phyloP scores from a whole-genome alignment of 23 red algal genomes.

The Cyanidioschyzon merolae region DNA sequence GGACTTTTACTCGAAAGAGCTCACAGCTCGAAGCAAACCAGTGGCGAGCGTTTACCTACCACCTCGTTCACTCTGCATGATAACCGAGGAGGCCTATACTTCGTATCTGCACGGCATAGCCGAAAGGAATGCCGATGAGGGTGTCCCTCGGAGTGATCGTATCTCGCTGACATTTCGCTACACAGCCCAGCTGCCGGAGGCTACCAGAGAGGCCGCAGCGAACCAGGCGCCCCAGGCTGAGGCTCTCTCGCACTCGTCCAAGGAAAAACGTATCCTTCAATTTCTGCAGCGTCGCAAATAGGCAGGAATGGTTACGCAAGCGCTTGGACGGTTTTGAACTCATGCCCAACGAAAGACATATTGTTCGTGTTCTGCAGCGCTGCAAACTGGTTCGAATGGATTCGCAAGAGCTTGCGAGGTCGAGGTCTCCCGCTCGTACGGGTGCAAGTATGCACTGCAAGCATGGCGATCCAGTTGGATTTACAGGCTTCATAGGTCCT shows the following conservation, averaged over 20 bases:
- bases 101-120: conserved; percentile 63
- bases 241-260: not conserved
- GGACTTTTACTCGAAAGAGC: conserved; percentile 33
- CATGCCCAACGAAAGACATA: too few relatives aligned
- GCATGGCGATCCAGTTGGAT: too few relatives aligned
- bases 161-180: conserved; percentile 7
- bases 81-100: conserved; percentile 35
- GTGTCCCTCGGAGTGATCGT: not conserved
- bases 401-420: too few relatives aligned
- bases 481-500: too few relatives aligned
- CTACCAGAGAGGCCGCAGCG: too few relatives aligned
- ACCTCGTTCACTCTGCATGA: conserved; percentile 51
- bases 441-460: too few relatives aligned
- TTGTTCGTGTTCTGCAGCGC: too few relatives aligned
- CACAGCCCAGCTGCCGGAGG: not conserved
- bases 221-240: too few relatives aligned
- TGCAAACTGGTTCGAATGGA: too few relatives aligned
- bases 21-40: not conserved
- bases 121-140: conserved; percentile 17
- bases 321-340: too few relatives aligned
- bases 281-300: not conserved
- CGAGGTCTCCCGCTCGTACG: too few relatives aligned
- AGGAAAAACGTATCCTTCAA: not conserved
- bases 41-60: conserved; percentile 21
- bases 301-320: too few relatives aligned